Evolutionary conservation across 2,329 filamentous ascomycete genomes (phyloP).

Genomic region (Aspergillus calidoustus): DNA sequence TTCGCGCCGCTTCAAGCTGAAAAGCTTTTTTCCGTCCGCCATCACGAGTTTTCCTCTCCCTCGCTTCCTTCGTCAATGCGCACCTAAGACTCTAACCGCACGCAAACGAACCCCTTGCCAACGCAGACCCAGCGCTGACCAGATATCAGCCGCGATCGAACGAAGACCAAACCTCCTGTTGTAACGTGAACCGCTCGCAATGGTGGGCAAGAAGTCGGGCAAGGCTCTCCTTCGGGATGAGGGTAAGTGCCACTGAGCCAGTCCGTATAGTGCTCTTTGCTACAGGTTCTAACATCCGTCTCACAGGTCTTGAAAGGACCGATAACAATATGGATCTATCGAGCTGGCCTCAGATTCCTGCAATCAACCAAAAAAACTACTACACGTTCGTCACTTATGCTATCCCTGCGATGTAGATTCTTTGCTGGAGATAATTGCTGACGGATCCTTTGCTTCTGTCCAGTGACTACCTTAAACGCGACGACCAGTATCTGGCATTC

Average conservation of each 20-base stretch:
- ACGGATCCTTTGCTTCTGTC: slow-evolving; percentile 11
- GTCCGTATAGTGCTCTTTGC: not conserved
- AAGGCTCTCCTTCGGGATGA: slow-evolving; percentile 66
- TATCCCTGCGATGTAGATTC: not conserved
- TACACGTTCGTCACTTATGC: slow-evolving; percentile 72
- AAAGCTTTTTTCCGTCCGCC: not conserved
- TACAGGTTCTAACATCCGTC: slow-evolving; percentile 18
- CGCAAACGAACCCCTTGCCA: slow-evolving; percentile 6
- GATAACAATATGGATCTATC: slow-evolving; percentile 98
- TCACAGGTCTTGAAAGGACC: slow-evolving; percentile 83
- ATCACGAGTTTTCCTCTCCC: not conserved
- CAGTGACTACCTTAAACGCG: slow-evolving; percentile 96
- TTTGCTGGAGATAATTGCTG: slow-evolving; percentile 11
- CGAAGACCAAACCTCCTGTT: not conserved
- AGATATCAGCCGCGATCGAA: slow-evolving; percentile 3
- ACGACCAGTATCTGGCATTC: slow-evolving; percentile 91
- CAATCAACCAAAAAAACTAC: slow-evolving; percentile 99
- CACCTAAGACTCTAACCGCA: not conserved
- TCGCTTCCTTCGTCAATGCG: not conserved
- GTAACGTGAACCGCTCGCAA: slow-evolving; percentile 37
- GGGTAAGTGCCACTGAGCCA: slow-evolving; percentile 37
- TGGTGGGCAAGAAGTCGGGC: slow-evolving; percentile 71
- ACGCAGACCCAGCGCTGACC: not conserved
- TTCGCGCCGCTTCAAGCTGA: slow-evolving; percentile 1
- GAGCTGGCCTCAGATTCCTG: slow-evolving; percentile 87